phyloP scores from a whole-genome alignment of 2,329 filamentous ascomycete genomes.

The Colletotrichum sp. region DNA sequence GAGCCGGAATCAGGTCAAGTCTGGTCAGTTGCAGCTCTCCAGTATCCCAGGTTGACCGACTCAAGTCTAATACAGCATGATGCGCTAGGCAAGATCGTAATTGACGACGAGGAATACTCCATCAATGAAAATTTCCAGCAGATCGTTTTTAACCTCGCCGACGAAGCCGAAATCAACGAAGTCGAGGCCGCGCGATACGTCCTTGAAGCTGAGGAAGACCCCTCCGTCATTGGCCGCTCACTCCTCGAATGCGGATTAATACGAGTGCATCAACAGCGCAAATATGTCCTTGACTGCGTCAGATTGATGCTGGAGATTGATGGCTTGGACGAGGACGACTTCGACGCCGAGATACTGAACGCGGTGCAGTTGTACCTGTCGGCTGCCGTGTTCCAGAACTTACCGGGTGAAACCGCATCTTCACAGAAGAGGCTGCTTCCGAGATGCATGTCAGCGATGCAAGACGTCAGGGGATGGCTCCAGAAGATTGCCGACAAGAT shows the following conservation, averaged over 20 bases:
- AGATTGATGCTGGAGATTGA: constrained; percentile 78
- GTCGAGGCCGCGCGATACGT: constrained; percentile 80
- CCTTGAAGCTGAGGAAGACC: constrained; percentile 74
- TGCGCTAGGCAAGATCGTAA: constrained; percentile 71
- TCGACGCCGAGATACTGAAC: constrained; percentile 54
- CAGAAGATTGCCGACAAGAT: constrained; percentile 77
- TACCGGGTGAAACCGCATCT: constrained; percentile 15
- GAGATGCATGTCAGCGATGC: constrained; percentile 79
- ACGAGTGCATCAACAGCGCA: constrained; percentile 84
- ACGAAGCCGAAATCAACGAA: constrained; percentile 91
- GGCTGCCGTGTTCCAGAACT: constrained; percentile 59
- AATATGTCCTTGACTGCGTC: constrained; percentile 82
- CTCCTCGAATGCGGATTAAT: constrained; percentile 82
- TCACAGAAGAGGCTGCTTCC: constrained; percentile 60
- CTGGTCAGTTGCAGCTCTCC: constrained; percentile 53
- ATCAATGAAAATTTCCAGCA: constrained; percentile 91
- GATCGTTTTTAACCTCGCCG: constrained; percentile 79
- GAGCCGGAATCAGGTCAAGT: constrained; percentile 74
- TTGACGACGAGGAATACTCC: constrained; percentile 75
- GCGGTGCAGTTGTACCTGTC: constrained; percentile 59
- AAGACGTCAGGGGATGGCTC: constrained; percentile 77
- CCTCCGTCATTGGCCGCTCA: constrained; percentile 71
- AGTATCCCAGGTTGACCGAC: neutral
- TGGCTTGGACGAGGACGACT: constrained; percentile 62
- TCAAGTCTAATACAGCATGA: constrained; percentile 23